Evolutionary conservation across 192 early-diverging fungal genomes (phyloP), one percentile per base, ranked within the genome.

Genomic region (Glomus cerebriforme): DNA sequence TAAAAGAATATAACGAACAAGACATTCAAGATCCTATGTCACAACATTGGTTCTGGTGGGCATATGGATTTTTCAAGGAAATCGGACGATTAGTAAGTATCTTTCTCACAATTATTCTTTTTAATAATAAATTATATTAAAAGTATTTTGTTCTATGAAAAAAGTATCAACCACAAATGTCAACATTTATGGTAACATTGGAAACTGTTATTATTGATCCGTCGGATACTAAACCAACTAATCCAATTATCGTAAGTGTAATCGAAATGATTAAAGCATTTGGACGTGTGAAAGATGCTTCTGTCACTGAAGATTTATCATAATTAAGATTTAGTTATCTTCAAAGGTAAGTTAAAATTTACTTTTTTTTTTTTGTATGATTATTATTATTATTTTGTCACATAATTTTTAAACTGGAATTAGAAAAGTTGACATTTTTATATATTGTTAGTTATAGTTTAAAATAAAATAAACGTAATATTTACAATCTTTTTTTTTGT

Each of bases 51-150:
- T 90, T 83, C 80, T 85, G 90, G 81, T 94, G 91, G 92, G 82
- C 90, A 15, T 78, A 83, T 79, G 91, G 93, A 60, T 86, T 86
- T 85, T 82, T 88, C 81, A 82, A 87, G 75, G 86, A 93, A 83
- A 81, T 89, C 80, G 82, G 90, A 78, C 83, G 94, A 79, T 58
- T 85, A 83, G 87, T 96, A 91, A 88, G 88, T 45, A 60, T 35
- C 1, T 32, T 74, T 59, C 32, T 59, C 7, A 19, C 8, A 19
- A 59, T 64, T 85, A 62, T 72, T 65, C 13, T 78, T 2, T 32
- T 34, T 67, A 37, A 19, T 35, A 19, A 32, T 34, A 35, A 31
- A 13, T 37, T n/a, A 34, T 22, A 34, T n/a, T 34, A 34, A 34
- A 29, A n/a, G n/a, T 24, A 22, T 34, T 67, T 31, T 67, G 19